A percentile compares a stretch with the other conserved stretches of the same genome.
Evolutionary conservation across 2,329 filamentous ascomycete genomes (phyloP).

Genomic region (Lojkania enalia): DNA sequence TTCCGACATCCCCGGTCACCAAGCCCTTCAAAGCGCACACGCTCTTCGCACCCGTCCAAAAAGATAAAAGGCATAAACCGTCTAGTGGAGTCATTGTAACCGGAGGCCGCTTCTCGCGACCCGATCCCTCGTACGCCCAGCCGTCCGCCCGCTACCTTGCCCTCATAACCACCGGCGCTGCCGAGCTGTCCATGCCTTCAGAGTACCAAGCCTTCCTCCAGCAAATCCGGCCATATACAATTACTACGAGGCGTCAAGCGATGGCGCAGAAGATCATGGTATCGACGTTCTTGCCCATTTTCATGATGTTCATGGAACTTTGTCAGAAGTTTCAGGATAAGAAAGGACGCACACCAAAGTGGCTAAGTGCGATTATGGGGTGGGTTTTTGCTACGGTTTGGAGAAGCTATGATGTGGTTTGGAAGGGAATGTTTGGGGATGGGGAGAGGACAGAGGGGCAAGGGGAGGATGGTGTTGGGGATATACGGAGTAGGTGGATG

Average conservation of each 20-base stretch:
- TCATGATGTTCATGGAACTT: conserved; percentile 59
- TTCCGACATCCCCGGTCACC: conserved; percentile 67
- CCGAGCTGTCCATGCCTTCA: conserved; percentile 76
- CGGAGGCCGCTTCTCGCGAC: conserved; percentile 57
- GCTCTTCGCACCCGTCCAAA: conserved; percentile 66
- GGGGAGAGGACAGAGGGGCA: conserved; percentile 67
- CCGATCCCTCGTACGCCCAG: conserved; percentile 74
- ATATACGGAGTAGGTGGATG: too few species aligned
- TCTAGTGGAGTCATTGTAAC: conserved; percentile 26
- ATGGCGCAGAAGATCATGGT: conserved; percentile 68
- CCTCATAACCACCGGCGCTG: conserved; percentile 75
- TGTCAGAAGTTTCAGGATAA: conserved; percentile 62
- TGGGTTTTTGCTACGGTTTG: conserved; percentile 63
- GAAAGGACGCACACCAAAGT: conserved; percentile 68
- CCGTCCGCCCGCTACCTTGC: conserved; percentile 82
- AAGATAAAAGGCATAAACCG: conserved; percentile 22
- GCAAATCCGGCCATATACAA: conserved; percentile 68
- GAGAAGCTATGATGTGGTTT: conserved; percentile 65
- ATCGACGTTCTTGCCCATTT: conserved; percentile 59
- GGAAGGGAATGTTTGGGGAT: conserved; percentile 76
- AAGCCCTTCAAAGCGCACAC: conserved; percentile 80
- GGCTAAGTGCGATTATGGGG: conserved; percentile 61
- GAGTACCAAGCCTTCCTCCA: conserved; percentile 77
- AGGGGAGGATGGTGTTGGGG: conserved; percentile 17
- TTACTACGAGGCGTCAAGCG: conserved; percentile 68